Base-by-base conservation (phyloP, 768 basidiomycete genomes). In the Termitomyces heimii region DNA sequence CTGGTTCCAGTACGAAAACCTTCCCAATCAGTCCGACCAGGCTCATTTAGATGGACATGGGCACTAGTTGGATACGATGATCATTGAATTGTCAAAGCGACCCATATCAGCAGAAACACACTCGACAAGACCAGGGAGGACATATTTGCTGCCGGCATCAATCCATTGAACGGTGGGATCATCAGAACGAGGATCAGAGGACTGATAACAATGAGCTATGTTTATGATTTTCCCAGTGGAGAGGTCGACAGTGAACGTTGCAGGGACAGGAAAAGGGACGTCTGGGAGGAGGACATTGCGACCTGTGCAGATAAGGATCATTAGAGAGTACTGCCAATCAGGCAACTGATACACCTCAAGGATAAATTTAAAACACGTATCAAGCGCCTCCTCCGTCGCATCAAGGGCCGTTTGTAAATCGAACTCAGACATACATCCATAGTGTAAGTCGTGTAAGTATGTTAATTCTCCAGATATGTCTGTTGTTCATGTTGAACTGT, bases 11-110 rank as follows among this genome's bases (percentile, higher is more conserved):
- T 91, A 73, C 80, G 82, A 68, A 97, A 96, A 0, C 94, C 94
- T 67, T 97, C 94, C 94, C 94, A 97, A 57, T 88, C 85, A 2
- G 92, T 92, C 26, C 94, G 84, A 13, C 94, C 94, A 8, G 94
- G 94, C 65, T 95, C 92, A 70, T 96, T 96, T 54, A 96, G 81
- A 71, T 97, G 94, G 26, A 96, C 94, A 66, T 97, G 92, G 9
- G 89, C 81, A 70, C 92, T 94, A 67, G 47, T 57, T 34, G 35
- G 28, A 54, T 28, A 34, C 26, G 42, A 51, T 29, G 28, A 54
- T 58, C 53, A 56, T 37, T 40, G 13, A 26, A 40, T 57, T 29
- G 45, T 44, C 51, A 57, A 58, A 45, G 58, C 39, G 43, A 52
- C 18, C 55, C n/a, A 31, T 40, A 39, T 46, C 22, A 51, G 53